Evolutionary conservation across 1,139 yeast genomes (phyloP).

Genomic region (Yamadazyma mexicana): DNA sequence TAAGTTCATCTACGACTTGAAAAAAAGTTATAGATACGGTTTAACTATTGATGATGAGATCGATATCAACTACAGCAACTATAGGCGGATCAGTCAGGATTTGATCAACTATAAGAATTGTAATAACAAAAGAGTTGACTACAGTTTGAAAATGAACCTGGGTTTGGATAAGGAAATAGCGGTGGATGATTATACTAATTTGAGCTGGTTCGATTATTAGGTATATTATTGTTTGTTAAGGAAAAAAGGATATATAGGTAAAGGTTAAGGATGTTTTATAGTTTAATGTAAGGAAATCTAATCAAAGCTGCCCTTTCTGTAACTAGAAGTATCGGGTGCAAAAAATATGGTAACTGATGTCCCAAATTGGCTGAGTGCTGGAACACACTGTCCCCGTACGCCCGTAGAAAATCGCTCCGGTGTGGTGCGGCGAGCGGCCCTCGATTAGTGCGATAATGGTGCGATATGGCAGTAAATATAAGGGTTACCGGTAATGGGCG

Average conservation of each 20-base stretch:
- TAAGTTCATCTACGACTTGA: slow-evolving; percentile 29
- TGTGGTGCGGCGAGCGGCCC: not conserved
- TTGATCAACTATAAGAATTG: slow-evolving; percentile 1
- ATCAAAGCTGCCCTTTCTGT: no score
- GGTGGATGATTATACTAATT: slow-evolving; percentile 16
- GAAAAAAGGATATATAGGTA: no score
- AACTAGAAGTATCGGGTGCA: slow-evolving; percentile 1
- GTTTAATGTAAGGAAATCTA: no score
- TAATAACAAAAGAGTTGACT: slow-evolving; percentile 6
- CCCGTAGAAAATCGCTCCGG: slow-evolving; percentile 1
- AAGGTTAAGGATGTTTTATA: slow-evolving; percentile 1
- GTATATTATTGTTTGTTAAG: not conserved
- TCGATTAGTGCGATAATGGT: no score
- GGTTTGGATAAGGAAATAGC: slow-evolving; percentile 9
- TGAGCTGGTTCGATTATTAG: slow-evolving; percentile 19
- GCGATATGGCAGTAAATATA: no score
- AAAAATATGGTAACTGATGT: not conserved
- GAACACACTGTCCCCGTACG: not conserved
- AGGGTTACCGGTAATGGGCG: no score
- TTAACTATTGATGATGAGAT: slow-evolving; percentile 35
- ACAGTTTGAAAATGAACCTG: slow-evolving; percentile 8
- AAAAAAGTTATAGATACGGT: slow-evolving; percentile 24
- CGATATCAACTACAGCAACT: slow-evolving; percentile 2
- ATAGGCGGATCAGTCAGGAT: not conserved
- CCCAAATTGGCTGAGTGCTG: not conserved